These are phyloP conservation scores for Capsella rubella DNA, from an alignment of 441 rosid species.

Conservation along the genomic window DNA sequence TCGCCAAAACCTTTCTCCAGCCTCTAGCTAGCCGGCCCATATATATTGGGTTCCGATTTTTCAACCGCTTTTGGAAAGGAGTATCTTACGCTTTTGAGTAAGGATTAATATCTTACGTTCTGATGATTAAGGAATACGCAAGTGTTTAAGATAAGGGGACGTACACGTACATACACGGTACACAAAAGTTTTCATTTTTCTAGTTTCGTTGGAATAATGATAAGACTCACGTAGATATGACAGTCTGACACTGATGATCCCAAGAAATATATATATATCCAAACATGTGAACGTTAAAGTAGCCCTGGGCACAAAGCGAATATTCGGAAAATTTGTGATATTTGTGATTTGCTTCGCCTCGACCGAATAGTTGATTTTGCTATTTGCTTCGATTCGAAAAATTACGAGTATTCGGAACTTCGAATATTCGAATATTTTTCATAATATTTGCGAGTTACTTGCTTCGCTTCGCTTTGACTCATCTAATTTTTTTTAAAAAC, in stretches of 20 bases:
- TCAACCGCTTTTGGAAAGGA: neutral
- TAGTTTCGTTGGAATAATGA: neutral
- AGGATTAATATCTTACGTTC: conserved; percentile 9
- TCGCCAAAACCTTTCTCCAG: neutral
- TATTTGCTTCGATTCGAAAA: no score
- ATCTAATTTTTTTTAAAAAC: no score
- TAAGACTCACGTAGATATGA: conserved; percentile 4
- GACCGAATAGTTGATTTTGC: no score
- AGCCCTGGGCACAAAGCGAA: no score
- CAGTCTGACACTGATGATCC: conserved; percentile 9
- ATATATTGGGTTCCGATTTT: neutral
- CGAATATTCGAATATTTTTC: no score
- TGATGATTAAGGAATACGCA: neutral
- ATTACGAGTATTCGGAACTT: no score
- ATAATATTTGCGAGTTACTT: no score
- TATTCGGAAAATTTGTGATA: no score
- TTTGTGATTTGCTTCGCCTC: no score
- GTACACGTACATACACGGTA: neutral
- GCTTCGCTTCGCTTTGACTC: no score
- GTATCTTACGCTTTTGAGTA: no score
- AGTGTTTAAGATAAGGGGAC: conserved; percentile 16
- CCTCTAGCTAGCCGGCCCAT: neutral
- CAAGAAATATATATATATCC: conserved; percentile 16
- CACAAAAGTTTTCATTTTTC: neutral
- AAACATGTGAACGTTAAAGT: conserved; percentile 12